A percentile compares a stretch with the other conserved stretches of the same genome.
Evolutionary conservation across 805 yeast species (phyloP).

Genomic region (Pichia manshurica): DNA sequence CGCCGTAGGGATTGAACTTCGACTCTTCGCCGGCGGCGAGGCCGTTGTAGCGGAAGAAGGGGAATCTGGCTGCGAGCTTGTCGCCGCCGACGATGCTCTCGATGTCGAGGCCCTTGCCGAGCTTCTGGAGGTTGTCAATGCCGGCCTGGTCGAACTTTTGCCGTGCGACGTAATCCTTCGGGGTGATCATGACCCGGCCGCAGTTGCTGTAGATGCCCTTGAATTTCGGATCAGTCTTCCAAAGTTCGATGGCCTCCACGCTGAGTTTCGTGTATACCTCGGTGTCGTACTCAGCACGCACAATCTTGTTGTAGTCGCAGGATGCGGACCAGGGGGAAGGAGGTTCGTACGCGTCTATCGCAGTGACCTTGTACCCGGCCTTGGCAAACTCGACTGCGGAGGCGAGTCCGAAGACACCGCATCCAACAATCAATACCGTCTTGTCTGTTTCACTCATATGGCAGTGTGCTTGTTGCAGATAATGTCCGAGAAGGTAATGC

Average conservation of each 20-base stretch:
- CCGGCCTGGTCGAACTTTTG: conserved; percentile 35
- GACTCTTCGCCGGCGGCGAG: conserved; percentile 11
- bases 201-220: conserved; percentile 33
- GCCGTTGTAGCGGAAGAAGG: conserved; percentile 16
- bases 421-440: conserved; percentile 25
- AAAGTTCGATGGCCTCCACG: conserved; percentile 38
- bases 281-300: conserved; percentile 43
- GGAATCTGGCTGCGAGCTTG: conserved; percentile 24
- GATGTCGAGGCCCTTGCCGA: conserved; percentile 27
- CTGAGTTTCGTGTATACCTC: conserved; percentile 37
- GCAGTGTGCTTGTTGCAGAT: too few species aligned
- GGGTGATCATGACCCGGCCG: conserved; percentile 39
- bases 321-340: conserved; percentile 46
- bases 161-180: conserved; percentile 30
- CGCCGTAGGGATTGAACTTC: conserved; percentile 36
- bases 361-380: conserved; percentile 30
- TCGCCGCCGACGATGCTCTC: conserved; percentile 28
- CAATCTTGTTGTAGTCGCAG: conserved; percentile 43
- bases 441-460: too few species aligned
- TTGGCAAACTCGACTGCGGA: conserved; percentile 35
- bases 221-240: conserved; percentile 34
- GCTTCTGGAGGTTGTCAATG: conserved; percentile 29
- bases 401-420: conserved; percentile 45
- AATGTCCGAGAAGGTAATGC: too few species aligned
- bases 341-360: conserved; percentile 36